Conservation (phyloP, 306 rosid genomes). For the Pterocarpus macrocarpus region DNA sequence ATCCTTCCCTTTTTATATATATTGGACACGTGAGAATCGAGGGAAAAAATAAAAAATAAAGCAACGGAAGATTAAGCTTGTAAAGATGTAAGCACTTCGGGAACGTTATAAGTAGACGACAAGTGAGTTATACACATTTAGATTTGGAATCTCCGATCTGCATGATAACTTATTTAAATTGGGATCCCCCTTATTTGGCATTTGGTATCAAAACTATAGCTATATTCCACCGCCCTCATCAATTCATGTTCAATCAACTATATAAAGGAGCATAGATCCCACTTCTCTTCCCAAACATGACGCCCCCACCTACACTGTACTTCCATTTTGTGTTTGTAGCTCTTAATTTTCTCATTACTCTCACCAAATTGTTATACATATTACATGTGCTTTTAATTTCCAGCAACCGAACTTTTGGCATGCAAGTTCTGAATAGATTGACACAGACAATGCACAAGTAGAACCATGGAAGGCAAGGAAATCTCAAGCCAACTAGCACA, state of each 20-base stretch:
- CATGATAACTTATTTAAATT: conserved; percentile 46
- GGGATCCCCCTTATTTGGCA: conserved; percentile 24
- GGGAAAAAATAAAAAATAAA: too few species aligned
- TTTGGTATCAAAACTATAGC: conserved; percentile 21
- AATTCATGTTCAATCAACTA: conserved; percentile 5
- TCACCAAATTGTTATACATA: neutral
- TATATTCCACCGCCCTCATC: conserved; percentile 37
- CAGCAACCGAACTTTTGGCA: neutral
- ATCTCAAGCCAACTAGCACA: conserved; percentile 12
- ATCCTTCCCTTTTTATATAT: neutral
- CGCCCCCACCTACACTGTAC: neutral
- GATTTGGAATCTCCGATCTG: conserved; percentile 41
- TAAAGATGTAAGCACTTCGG: neutral
- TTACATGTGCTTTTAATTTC: neutral
- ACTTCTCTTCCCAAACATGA: neutral
- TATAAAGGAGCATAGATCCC: conserved; percentile 18
- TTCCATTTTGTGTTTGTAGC: neutral
- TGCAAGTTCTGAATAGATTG: neutral
- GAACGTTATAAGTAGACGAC: conserved; percentile 1
- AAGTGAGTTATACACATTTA: neutral
- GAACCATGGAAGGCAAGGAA: conserved; percentile 6
- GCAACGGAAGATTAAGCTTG: neutral
- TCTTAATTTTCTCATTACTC: conserved; percentile 24
- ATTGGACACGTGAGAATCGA: neutral
- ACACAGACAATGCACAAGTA: neutral